Evolutionary conservation across 257 asterid species (phyloP).

Genomic region (Jacaranda mimosifolia): DNA sequence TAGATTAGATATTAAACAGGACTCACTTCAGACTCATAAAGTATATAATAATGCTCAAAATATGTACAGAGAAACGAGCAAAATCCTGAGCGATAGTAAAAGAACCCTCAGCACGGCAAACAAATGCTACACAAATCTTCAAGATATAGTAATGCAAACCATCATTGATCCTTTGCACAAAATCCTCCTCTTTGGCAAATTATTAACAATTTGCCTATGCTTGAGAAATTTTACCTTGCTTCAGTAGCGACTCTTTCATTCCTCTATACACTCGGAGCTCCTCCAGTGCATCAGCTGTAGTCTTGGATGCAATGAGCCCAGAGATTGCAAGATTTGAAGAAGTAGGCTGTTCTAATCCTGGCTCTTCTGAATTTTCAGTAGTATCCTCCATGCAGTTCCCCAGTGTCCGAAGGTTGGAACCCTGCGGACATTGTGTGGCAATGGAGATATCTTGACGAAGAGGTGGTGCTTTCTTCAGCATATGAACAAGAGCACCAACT

Average conservation of each 20-base stretch:
- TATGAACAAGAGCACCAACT: conserved; percentile 67
- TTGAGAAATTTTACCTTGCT: conserved; percentile 47
- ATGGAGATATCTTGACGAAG: conserved; percentile 53
- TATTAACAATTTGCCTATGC: conserved; percentile 25
- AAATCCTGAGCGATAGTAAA: conserved; percentile 11
- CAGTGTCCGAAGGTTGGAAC: conserved; percentile 40
- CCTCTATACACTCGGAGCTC: conserved; percentile 66
- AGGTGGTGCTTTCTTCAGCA: conserved; percentile 86
- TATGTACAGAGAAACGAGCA: conserved; percentile 36
- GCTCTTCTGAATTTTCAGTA: conserved; percentile 32
- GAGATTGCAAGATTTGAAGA: conserved; percentile 48
- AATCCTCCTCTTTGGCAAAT: conserved; percentile 7
- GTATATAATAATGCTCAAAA: conserved; percentile 29
- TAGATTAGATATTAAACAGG: conserved; percentile 35
- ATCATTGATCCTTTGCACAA: background rate
- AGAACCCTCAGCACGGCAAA: conserved; percentile 31
- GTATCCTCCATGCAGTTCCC: conserved; percentile 33
- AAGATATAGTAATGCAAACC: conserved; percentile 14
- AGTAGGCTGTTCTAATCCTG: conserved; percentile 34
- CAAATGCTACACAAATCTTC: conserved; percentile 20
- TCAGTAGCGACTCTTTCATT: conserved; percentile 59
- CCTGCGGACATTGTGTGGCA: conserved; percentile 40
- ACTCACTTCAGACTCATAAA: conserved; percentile 34
- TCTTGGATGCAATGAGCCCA: conserved; percentile 53
- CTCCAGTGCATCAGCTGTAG: conserved; percentile 74